phyloP scores from a whole-genome alignment of 305 asterid genomes.

The Fraxinus ornus region DNA sequence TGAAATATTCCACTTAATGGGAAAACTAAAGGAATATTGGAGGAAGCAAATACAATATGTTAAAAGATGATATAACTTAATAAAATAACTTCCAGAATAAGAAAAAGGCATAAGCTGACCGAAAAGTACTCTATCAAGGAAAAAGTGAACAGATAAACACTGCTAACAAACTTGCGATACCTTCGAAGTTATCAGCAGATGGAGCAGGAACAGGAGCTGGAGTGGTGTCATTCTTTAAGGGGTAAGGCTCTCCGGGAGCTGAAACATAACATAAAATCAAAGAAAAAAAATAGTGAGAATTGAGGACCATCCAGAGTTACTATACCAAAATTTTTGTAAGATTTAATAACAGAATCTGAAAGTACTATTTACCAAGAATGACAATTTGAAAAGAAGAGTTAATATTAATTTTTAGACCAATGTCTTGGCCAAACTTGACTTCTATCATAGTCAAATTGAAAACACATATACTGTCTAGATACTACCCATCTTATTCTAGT shows the following conservation, averaged over 20 bases:
- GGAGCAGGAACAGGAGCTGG: slow-evolving; percentile 71
- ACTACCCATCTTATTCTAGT: background rate
- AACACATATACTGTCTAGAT: background rate
- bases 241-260: slow-evolving; percentile 90
- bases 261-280: slow-evolving; percentile 23
- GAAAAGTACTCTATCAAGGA: background rate
- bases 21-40: background rate
- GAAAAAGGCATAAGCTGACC: background rate
- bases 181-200: slow-evolving; percentile 47
- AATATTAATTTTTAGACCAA: background rate
- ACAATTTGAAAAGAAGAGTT: background rate
- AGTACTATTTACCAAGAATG: background rate
- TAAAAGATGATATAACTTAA: background rate
- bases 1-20: background rate
- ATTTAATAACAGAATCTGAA: background rate
- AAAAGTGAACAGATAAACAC: background rate
- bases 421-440: background rate
- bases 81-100: background rate
- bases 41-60: background rate
- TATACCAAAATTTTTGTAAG: background rate
- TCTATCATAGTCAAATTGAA: background rate
- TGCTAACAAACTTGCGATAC: slow-evolving; percentile 34
- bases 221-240: slow-evolving; percentile 35
- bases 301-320: background rate
- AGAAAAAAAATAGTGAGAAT: background rate